Percentiles rank a stretch among this genome's conserved stretches.
Evolutionary conservation across 1,139 yeast genomes (phyloP).

Genomic region (Zygoascus meyerae): DNA sequence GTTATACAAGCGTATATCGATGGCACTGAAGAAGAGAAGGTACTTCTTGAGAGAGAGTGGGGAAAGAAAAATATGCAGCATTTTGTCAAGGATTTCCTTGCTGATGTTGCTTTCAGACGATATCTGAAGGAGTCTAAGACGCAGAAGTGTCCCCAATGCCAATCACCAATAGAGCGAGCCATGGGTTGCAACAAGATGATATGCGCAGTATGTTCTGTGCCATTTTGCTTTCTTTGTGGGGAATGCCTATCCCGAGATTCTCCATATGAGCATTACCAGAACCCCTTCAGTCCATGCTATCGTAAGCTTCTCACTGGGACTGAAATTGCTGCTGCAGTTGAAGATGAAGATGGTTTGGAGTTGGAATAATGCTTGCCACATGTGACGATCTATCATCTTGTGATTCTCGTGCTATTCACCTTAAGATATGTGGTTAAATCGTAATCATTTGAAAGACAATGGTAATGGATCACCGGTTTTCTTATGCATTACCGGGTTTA

Average conservation of each 20-base stretch:
- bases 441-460: too few species aligned
- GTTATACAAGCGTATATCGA: conserved; percentile 41
- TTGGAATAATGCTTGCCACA: conserved; percentile 39
- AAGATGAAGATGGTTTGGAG: not conserved
- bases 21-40: conserved; percentile 32
- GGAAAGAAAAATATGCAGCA: conserved; percentile 44
- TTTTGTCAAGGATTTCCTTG: conserved; percentile 43
- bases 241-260: conserved; percentile 35
- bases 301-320: conserved; percentile 52
- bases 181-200: conserved; percentile 70
- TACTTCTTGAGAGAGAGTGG: conserved; percentile 43
- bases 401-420: too few species aligned
- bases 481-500: too few species aligned
- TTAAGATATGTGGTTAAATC: too few species aligned
- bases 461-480: too few species aligned
- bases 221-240: conserved; percentile 58
- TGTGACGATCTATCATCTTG: too few species aligned
- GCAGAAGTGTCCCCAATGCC: conserved; percentile 54
- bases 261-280: conserved; percentile 53
- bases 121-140: conserved; percentile 40
- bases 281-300: conserved; percentile 43
- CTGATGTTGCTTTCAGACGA: conserved; percentile 46
- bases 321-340: conserved; percentile 17
- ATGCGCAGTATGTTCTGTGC: conserved; percentile 46
- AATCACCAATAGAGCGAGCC: conserved; percentile 47